Conservation (phyloP, 179 eudicot genomes). For the Silene noctiflora region DNA sequence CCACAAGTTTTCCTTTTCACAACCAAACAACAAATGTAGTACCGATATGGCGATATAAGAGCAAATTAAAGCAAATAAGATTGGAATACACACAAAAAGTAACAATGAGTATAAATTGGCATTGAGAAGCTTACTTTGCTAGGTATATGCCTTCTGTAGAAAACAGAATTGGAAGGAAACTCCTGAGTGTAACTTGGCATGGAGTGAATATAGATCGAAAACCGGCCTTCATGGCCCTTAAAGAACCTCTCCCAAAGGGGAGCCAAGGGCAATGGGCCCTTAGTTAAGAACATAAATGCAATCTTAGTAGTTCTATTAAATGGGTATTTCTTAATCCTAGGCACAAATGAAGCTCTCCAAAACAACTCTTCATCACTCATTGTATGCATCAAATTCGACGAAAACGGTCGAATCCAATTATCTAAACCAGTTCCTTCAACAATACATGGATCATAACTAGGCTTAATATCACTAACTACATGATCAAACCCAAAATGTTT, state of each 20-base stretch:
- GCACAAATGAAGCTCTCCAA: constrained; percentile 50
- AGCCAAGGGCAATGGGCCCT: constrained; percentile 49
- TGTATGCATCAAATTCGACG: constrained; percentile 46
- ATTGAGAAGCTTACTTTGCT: constrained; percentile 37
- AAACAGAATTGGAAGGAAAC: constrained; percentile 30
- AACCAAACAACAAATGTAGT: neutral
- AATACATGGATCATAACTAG: constrained; percentile 50
- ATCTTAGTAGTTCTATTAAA: constrained; percentile 37
- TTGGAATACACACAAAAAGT: neutral
- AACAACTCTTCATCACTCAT: constrained; percentile 50
- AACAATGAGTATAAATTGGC: neutral
- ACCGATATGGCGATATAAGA: neutral
- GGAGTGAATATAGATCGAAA: constrained; percentile 44
- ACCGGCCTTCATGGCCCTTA: constrained; percentile 33
- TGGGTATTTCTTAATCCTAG: constrained; percentile 37
- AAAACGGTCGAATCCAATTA: constrained; percentile 30
- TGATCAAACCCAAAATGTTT: constrained; percentile 46
- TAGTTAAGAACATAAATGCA: constrained; percentile 60
- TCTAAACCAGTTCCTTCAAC: constrained; percentile 36
- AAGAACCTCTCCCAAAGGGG: constrained; percentile 51
- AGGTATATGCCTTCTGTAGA: constrained; percentile 39
- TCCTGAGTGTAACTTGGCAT: constrained; percentile 38
- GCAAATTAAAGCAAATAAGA: constrained; percentile 4
- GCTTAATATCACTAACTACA: constrained; percentile 33
- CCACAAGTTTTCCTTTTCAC: neutral